Evolutionary conservation across 768 basidiomycete genomes (phyloP).

Genomic region (Xerocomellus intermedius): DNA sequence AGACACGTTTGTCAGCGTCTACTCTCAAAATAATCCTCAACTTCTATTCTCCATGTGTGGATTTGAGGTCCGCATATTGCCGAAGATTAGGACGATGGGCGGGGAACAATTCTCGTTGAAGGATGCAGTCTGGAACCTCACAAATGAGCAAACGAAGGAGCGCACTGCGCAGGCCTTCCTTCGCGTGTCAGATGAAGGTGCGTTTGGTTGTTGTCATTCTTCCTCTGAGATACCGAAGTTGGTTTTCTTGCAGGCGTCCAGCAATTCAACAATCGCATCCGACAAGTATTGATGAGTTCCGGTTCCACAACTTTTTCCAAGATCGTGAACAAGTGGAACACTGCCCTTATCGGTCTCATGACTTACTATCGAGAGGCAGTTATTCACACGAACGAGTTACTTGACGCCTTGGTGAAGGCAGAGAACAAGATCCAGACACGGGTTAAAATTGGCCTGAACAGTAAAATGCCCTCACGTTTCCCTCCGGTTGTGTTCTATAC

Average conservation of each 20-base stretch:
- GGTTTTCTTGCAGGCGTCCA: slow-evolving; percentile 62
- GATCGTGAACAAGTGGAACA: slow-evolving; percentile 99
- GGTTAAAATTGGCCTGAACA: slow-evolving; percentile 99
- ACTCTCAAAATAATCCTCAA: slow-evolving; percentile 97
- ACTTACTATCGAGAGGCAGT: slow-evolving; percentile 98
- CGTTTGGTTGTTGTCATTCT: neutral
- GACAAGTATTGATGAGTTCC: slow-evolving; percentile 97
- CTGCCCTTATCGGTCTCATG: slow-evolving; percentile 92
- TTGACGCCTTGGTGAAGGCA: slow-evolving; percentile 95
- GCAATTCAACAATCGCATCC: slow-evolving; percentile 96
- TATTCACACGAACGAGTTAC: slow-evolving; percentile 93
- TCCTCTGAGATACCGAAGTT: neutral
- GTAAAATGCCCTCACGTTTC: slow-evolving; percentile 99
- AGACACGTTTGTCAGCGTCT: slow-evolving; percentile 95
- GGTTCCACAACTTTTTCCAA: slow-evolving; percentile 99
- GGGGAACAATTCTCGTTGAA: slow-evolving; percentile 97
- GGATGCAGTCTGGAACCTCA: slow-evolving; percentile 95
- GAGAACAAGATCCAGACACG: slow-evolving; percentile 99
- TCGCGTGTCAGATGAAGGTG: slow-evolving; percentile 93
- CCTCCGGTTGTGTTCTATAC: slow-evolving; percentile 96
- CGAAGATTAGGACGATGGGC: slow-evolving; percentile 92
- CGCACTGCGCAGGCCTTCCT: slow-evolving; percentile 97
- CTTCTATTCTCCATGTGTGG: slow-evolving; percentile 97
- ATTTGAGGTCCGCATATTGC: slow-evolving; percentile 97
- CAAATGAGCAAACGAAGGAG: slow-evolving; percentile 96